These are phyloP conservation scores for Fusarium sp. DNA, from an alignment of 2,329 filamentous ascomycete genomes.

Conservation along the genomic window DNA sequence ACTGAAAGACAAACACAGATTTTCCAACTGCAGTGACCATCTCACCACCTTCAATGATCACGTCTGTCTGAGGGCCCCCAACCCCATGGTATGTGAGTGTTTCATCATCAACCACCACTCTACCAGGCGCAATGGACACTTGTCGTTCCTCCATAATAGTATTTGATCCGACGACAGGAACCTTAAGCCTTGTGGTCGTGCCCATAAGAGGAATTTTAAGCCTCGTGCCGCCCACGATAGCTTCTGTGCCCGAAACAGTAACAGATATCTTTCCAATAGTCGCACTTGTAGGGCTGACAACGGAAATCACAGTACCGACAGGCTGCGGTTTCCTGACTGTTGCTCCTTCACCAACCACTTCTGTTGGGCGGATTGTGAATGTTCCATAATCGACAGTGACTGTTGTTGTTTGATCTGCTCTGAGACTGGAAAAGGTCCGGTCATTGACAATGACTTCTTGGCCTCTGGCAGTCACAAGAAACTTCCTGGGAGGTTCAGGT, in stretches of 20 bases:
- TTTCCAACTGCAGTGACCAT: slow-evolving; percentile 55
- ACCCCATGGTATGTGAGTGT: slow-evolving; percentile 48
- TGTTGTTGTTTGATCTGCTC: slow-evolving; percentile 49
- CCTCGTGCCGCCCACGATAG: slow-evolving; percentile 53
- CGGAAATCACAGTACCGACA: slow-evolving; percentile 41
- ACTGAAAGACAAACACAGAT: slow-evolving; percentile 52
- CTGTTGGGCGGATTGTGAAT: slow-evolving; percentile 59
- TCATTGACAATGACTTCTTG: slow-evolving; percentile 57
- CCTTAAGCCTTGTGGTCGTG: slow-evolving; percentile 48
- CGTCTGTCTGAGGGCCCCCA: slow-evolving; percentile 49
- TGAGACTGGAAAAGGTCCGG: slow-evolving; percentile 53
- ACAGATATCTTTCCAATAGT: slow-evolving; percentile 52
- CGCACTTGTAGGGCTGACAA: slow-evolving; percentile 49
- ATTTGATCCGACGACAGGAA: slow-evolving; percentile 48
- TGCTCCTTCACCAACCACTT: slow-evolving; percentile 54
- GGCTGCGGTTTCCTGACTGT: slow-evolving; percentile 54
- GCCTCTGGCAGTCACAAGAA: slow-evolving; percentile 55
- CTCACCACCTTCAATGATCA: slow-evolving; percentile 58
- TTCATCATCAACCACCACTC: slow-evolving; percentile 47
- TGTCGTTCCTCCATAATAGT: slow-evolving; percentile 45
- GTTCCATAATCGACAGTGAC: slow-evolving; percentile 52
- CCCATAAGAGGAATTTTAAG: slow-evolving; percentile 52
- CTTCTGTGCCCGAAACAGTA: slow-evolving; percentile 51
- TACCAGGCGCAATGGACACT: slow-evolving; percentile 48
- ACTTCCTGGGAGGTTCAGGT: slow-evolving; percentile 31